phyloP scores from a whole-genome alignment of 2,329 filamentous ascomycete genomes.

The Leptoxyphium fumago region DNA sequence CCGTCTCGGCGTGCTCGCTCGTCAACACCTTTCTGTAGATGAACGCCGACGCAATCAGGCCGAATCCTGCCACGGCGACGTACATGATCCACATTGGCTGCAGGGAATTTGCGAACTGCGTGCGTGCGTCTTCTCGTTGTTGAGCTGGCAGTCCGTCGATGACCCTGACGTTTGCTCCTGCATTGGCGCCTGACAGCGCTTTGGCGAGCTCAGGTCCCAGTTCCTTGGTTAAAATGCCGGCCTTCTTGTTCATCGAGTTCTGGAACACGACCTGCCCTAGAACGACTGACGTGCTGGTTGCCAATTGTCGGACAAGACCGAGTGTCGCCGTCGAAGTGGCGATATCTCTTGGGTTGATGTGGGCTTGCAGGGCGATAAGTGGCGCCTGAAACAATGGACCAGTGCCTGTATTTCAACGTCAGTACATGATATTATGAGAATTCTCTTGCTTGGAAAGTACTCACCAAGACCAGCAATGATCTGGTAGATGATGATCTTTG shows the following conservation, averaged over 20 bases:
- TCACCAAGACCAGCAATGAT: slow-evolving; percentile 46
- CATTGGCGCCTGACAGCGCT: slow-evolving; percentile 42
- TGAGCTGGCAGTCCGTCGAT: slow-evolving; percentile 37
- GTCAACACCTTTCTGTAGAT: slow-evolving; percentile 28
- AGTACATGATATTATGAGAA: not conserved
- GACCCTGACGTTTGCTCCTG: slow-evolving; percentile 45
- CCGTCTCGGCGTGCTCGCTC: slow-evolving; percentile 32
- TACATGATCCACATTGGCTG: slow-evolving; percentile 38
- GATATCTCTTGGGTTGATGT: slow-evolving; percentile 47
- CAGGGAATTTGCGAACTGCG: slow-evolving; percentile 29
- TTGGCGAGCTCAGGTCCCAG: slow-evolving; percentile 38
- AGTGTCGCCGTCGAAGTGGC: slow-evolving; percentile 55
- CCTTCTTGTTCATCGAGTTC: slow-evolving; percentile 51
- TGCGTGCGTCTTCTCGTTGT: slow-evolving; percentile 28
- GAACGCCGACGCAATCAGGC: slow-evolving; percentile 24
- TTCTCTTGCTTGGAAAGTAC: slow-evolving; percentile 5
- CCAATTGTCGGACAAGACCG: slow-evolving; percentile 53
- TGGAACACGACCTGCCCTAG: slow-evolving; percentile 68
- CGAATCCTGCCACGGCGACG: slow-evolving; percentile 24
- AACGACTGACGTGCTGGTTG: slow-evolving; percentile 53
- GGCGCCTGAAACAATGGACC: slow-evolving; percentile 57
- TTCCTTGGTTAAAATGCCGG: slow-evolving; percentile 31
- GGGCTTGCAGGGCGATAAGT: slow-evolving; percentile 52
- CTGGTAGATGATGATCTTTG: slow-evolving; percentile 36
- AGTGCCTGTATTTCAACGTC: slow-evolving; percentile 15